Evolutionary conservation across 768 basidiomycete genomes (phyloP).

Genomic region (Mycena amicta): DNA sequence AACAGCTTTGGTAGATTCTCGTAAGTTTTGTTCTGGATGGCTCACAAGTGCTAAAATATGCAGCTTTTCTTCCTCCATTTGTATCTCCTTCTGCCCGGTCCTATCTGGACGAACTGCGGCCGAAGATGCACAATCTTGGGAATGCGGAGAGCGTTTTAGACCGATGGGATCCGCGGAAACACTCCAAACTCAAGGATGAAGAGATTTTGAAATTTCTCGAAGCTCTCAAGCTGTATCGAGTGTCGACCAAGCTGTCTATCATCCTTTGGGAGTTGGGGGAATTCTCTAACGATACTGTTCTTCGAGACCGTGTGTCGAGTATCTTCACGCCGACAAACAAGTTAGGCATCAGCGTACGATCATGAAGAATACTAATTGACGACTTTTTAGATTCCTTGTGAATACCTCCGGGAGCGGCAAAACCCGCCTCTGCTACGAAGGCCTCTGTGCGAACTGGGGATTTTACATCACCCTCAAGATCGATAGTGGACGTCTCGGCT

Average conservation of each 20-base stretch:
- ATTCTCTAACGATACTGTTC: not conserved
- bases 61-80: not conserved
- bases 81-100: not conserved
- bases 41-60: not conserved
- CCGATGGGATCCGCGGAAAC: not conserved
- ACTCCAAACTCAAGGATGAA: not conserved
- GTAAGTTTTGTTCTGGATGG: not conserved
- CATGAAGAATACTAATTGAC: not conserved
- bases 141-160: not conserved
- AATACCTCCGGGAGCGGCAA: slow-evolving; percentile 15
- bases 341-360: not conserved
- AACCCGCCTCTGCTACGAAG: slow-evolving; percentile 9
- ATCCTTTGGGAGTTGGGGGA: not conserved
- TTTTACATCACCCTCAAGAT: slow-evolving; percentile 8
- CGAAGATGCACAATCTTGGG: not conserved
- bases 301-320: not conserved
- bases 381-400: not conserved
- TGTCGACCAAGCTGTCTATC: not conserved
- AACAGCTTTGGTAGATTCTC: not conserved
- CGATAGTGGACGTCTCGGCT: not conserved
- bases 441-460: slow-evolving; percentile 4
- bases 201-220: not conserved
- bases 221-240: not conserved
- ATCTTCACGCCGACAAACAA: not conserved
- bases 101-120: not conserved